phyloP scores from a whole-genome alignment of 2,329 filamentous ascomycete genomes.

The Scedosporium dehoogii region DNA sequence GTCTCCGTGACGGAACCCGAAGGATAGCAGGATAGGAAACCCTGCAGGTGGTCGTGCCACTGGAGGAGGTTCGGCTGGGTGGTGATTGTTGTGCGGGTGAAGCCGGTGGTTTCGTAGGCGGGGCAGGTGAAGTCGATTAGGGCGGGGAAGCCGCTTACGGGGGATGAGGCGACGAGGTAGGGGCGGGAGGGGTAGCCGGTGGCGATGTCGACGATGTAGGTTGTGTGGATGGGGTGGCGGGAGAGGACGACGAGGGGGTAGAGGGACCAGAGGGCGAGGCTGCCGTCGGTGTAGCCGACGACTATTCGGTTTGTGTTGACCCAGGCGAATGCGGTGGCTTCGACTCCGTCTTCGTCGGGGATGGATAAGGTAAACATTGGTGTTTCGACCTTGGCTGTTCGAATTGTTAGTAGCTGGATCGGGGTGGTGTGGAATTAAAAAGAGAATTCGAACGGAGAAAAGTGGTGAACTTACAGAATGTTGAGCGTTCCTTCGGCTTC shows the following conservation, averaged over 20 bases:
- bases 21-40: slow-evolving; percentile 42
- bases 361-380: slow-evolving; percentile 35
- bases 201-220: slow-evolving; percentile 41
- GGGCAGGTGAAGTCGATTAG: slow-evolving; percentile 43
- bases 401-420: too few species aligned
- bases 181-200: slow-evolving; percentile 47
- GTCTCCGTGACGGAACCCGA: slow-evolving; percentile 43
- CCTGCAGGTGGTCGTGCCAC: slow-evolving; percentile 46
- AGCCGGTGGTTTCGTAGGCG: slow-evolving; percentile 42
- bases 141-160: slow-evolving; percentile 42
- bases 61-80: slow-evolving; percentile 43
- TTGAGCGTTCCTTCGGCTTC: slow-evolving; percentile 14
- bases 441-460: not conserved
- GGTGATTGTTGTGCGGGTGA: slow-evolving; percentile 37
- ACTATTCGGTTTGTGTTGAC: slow-evolving; percentile 43
- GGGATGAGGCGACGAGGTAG: slow-evolving; percentile 43
- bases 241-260: slow-evolving; percentile 37
- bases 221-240: slow-evolving; percentile 43
- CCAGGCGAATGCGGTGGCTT: slow-evolving; percentile 45
- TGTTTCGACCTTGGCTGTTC: slow-evolving; percentile 32
- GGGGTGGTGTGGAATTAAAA: not conserved
- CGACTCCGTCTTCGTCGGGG: slow-evolving; percentile 33
- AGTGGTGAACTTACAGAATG: slow-evolving; percentile 27
- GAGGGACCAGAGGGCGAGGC: slow-evolving; percentile 46
- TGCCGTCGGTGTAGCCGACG: slow-evolving; percentile 46